These are phyloP conservation scores for Calonectria multiphialidica DNA, from an alignment of 2,329 filamentous ascomycete genomes.

Conservation along the genomic window DNA sequence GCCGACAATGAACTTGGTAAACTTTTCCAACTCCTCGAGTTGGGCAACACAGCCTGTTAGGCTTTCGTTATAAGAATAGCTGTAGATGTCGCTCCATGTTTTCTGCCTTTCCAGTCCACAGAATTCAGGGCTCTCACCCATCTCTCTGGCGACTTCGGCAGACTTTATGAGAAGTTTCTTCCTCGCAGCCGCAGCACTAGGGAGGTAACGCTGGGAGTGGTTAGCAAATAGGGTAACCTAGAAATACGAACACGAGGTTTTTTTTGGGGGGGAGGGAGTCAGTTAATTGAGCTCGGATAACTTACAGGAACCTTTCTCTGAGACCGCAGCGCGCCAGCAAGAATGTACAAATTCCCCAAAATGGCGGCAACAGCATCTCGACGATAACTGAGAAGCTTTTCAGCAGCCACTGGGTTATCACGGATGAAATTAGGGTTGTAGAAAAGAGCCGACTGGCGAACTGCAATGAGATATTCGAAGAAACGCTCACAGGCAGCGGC, in stretches of 20 bases:
- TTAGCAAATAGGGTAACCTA: neutral
- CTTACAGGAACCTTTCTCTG: slow-evolving; percentile 62
- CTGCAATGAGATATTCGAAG: slow-evolving; percentile 69
- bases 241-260: neutral
- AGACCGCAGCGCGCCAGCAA: slow-evolving; percentile 66
- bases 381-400: slow-evolving; percentile 62
- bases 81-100: slow-evolving; percentile 70
- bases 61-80: slow-evolving; percentile 65
- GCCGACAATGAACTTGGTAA: slow-evolving; percentile 69
- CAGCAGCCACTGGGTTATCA: slow-evolving; percentile 61
- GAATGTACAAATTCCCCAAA: slow-evolving; percentile 68
- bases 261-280: neutral
- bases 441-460: slow-evolving; percentile 69
- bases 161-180: slow-evolving; percentile 65
- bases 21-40: slow-evolving; percentile 65
- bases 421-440: slow-evolving; percentile 67
- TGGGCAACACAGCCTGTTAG: slow-evolving; percentile 67
- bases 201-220: slow-evolving; percentile 61
- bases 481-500: slow-evolving; percentile 68
- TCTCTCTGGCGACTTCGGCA: slow-evolving; percentile 58
- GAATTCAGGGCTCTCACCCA: slow-evolving; percentile 35
- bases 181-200: slow-evolving; percentile 65
- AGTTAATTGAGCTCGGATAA: neutral
- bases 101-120: slow-evolving; percentile 49
- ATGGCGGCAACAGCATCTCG: slow-evolving; percentile 70